Percentiles rank a stretch among this genome's conserved stretches.
Evolutionary conservation across 768 basidiomycete genomes (phyloP).

Genomic region (Boletellus emodensis): DNA sequence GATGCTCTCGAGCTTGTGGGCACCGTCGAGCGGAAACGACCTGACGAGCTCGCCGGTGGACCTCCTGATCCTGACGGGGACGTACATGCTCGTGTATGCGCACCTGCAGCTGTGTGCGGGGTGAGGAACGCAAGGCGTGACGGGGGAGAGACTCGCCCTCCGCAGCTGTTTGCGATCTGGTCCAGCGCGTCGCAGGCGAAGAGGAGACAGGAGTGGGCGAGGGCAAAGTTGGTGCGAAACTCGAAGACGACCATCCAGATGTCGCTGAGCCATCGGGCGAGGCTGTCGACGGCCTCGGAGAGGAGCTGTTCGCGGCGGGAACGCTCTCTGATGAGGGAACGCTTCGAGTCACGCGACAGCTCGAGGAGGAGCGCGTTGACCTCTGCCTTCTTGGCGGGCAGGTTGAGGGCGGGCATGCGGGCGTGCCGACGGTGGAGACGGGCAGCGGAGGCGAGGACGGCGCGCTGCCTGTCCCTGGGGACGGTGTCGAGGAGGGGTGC

Average conservation of each 20-base stretch:
- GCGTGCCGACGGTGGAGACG: conserved; percentile 37
- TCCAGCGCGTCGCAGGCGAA: conserved; percentile 46
- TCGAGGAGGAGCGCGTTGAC: conserved; percentile 50
- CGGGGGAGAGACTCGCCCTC: conserved; percentile 32
- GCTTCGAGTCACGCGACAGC: conserved; percentile 50
- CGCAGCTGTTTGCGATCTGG: conserved; percentile 38
- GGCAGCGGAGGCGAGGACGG: conserved; percentile 39
- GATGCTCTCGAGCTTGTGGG: conserved; percentile 42
- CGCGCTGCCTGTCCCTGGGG: conserved; percentile 35
- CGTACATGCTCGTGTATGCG: conserved; percentile 42
- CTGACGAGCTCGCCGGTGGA: conserved; percentile 45
- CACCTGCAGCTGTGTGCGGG: conserved; percentile 49
- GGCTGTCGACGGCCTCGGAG: conserved; percentile 50
- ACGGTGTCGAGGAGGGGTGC: conserved; percentile 44
- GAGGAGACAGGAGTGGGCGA: conserved; percentile 55
- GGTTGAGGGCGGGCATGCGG: conserved; percentile 46
- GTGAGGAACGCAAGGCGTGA: conserved; percentile 5
- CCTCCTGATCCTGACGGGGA: conserved; percentile 43
- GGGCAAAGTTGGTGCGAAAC: conserved; percentile 45
- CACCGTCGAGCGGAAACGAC: conserved; percentile 46
- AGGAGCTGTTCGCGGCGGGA: conserved; percentile 54
- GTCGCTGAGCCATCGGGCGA: conserved; percentile 57
- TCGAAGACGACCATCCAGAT: conserved; percentile 65
- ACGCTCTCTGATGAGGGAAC: conserved; percentile 47
- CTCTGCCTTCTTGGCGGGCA: conserved; percentile 53